A percentile compares a stretch with the other conserved stretches of the same genome.
Evolutionary conservation across 2,329 filamentous ascomycete species (phyloP).

Genomic region (Fusarium sp.): DNA sequence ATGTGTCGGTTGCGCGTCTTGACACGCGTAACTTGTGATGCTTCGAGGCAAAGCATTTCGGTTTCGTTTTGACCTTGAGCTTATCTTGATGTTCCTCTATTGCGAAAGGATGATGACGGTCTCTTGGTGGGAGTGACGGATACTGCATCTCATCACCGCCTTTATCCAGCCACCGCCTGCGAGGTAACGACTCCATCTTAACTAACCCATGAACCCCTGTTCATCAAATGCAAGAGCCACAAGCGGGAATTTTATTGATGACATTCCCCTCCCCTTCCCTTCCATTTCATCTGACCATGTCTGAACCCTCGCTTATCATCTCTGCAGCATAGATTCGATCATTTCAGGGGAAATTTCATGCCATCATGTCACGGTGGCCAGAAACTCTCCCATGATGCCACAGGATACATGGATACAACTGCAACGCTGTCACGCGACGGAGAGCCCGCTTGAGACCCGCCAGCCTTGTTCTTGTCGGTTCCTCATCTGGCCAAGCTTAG

Average conservation of each 20-base stretch:
- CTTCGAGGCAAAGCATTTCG: not conserved
- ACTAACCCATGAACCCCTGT: conserved; percentile 33
- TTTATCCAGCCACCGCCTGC: conserved; percentile 12
- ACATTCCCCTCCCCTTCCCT: conserved; percentile 12
- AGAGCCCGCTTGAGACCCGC: conserved; percentile 19
- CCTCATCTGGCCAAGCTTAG: conserved; percentile 38
- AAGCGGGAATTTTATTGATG: conserved; percentile 2
- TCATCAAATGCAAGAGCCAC: conserved; percentile 15
- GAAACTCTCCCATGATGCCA: not conserved
- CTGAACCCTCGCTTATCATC: conserved; percentile 4
- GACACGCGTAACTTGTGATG: conserved; percentile 17
- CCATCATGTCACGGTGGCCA: conserved; percentile 6
- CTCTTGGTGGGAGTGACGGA: not conserved
- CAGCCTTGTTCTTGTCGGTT: conserved; percentile 26
- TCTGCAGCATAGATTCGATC: conserved; percentile 3
- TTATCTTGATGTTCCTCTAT: not conserved
- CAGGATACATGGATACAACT: not conserved
- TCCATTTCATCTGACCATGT: conserved; percentile 6
- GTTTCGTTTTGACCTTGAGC: conserved; percentile 6
- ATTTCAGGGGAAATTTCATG: conserved; percentile 7
- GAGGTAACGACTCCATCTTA: conserved; percentile 20
- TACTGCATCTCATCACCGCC: conserved; percentile 25
- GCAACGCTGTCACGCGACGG: conserved; percentile 25
- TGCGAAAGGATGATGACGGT: not conserved
- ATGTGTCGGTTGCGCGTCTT: conserved; percentile 21